Base-by-base conservation (phyloP, 2,329 filamentous ascomycete genomes). In the Penicillium sp. region DNA sequence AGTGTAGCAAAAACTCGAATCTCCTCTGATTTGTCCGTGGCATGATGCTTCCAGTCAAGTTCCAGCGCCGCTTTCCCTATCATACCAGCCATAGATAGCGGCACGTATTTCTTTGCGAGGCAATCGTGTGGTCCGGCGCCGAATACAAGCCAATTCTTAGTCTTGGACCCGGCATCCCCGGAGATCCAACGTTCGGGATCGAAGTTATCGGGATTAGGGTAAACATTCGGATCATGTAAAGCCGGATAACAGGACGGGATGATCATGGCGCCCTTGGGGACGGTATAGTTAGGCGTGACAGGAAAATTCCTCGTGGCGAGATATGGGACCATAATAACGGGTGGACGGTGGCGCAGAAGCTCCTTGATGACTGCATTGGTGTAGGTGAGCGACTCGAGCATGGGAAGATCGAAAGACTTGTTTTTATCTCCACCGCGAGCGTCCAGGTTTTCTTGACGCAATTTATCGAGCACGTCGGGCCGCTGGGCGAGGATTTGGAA, bases 301-400 rank as follows among this genome's bases (percentile, higher is more conserved):
- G 80, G 78, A 53, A 83, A 83, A 13, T 69, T 60, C 54, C 78
- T 80, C 0, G 75, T 81, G 0, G 80, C 78, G 1, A 80, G 71
- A 42, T 84, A 84, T 0, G 82, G 81, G 0, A 84, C 81, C 54
- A 84, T 81, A 53, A 83, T 83, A 42, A 84, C 82, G 0, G 81
- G 81, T 1, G 81, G 81, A 0, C 81, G 67, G 62, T 82, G 71
- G 37, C 82, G 81, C 15, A 84, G 79, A 1, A 82, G 73, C 60
- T 84, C 82, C 59, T 82, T 84, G 57, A 84, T 71, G 0, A 83
- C 81, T 3, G 81, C 81, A 27, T 77, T 78, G 52, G 81, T 84
- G 62, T 83, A 84, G 0, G 76, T 75, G 35, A 84, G 73, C 0
- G 75, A 78, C 49, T 83, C 80, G 3, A 80, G 62, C 79, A 82